These are phyloP conservation scores for Saturnispora saitoi DNA, from an alignment of 805 yeast species.

Conservation along the genomic window DNA sequence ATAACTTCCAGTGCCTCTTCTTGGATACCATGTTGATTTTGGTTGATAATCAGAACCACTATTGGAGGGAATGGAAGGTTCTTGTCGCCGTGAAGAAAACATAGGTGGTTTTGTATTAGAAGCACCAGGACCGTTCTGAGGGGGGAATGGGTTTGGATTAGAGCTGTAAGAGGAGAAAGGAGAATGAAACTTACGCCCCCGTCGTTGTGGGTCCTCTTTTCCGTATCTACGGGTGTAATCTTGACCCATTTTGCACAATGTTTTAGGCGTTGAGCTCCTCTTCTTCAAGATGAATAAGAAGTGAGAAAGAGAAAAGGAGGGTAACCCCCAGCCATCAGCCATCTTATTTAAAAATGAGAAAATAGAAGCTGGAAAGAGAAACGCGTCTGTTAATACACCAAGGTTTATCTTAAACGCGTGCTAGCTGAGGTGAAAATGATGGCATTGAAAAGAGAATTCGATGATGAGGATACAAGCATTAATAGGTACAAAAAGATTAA, in stretches of 20 bases:
- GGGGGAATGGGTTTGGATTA: conserved; percentile 24
- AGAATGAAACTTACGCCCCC: conserved; percentile 20
- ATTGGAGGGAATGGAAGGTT: not conserved
- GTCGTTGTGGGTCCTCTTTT: conserved; percentile 20
- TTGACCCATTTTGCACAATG: not conserved
- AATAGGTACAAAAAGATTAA: conserved; percentile 1
- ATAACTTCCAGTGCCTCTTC: not conserved
- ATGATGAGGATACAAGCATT: not conserved
- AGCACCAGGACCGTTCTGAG: conserved; percentile 15
- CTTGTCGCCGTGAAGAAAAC: conserved; percentile 11
- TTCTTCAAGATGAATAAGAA: not conserved
- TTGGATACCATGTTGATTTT: not conserved
- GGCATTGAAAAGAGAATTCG: not conserved
- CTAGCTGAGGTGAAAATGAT: not conserved
- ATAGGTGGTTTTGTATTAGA: conserved; percentile 1
- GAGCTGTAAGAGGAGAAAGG: conserved; percentile 13
- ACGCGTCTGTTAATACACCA: not conserved
- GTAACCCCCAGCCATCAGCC: not conserved
- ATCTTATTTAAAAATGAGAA: not conserved
- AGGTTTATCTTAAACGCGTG: not conserved
- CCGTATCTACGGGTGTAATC: conserved; percentile 15
- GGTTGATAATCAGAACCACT: not conserved
- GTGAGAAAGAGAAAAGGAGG: not conserved
- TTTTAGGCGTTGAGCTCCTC: not conserved
- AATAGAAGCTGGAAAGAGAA: not conserved